A percentile compares a stretch with the other conserved stretches of the same genome.
Evolutionary conservation across 2,329 filamentous ascomycete genomes (phyloP).

Genomic region (Monosporascus sp.): DNA sequence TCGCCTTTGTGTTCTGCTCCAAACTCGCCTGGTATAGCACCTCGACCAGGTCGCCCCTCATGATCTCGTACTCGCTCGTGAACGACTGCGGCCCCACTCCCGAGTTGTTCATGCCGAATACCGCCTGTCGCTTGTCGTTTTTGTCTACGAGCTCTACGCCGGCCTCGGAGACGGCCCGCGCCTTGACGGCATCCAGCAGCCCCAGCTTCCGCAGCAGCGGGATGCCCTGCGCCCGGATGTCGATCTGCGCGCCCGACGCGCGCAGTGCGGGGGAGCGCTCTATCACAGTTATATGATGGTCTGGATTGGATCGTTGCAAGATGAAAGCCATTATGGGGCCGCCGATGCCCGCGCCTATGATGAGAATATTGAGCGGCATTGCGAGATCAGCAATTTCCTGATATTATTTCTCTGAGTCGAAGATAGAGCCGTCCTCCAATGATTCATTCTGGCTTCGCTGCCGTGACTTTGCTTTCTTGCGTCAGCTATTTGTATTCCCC

Average conservation of each 20-base stretch:
- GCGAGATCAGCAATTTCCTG: neutral
- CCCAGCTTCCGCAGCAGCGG: constrained; percentile 33
- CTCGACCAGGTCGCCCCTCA: constrained; percentile 49
- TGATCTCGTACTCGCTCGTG: constrained; percentile 54
- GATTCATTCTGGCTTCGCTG: no score
- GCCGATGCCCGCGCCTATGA: constrained; percentile 40
- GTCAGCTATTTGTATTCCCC: no score
- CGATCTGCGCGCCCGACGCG: constrained; percentile 38
- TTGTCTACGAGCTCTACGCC: constrained; percentile 42
- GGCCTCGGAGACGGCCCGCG: constrained; percentile 36
- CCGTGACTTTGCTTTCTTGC: no score
- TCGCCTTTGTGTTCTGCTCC: constrained; percentile 13
- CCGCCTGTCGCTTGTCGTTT: constrained; percentile 31
- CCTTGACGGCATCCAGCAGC: constrained; percentile 30
- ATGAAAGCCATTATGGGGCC: constrained; percentile 38
- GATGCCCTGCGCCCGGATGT: constrained; percentile 38
- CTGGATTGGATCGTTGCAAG: constrained; percentile 31
- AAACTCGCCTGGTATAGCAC: constrained; percentile 40
- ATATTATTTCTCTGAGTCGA: neutral
- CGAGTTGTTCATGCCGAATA: constrained; percentile 32
- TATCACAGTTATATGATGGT: constrained; percentile 35
- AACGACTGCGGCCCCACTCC: constrained; percentile 38
- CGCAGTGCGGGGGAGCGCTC: constrained; percentile 34
- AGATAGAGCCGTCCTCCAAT: neutral
- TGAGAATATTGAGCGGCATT: constrained; percentile 38